Conservation (phyloP, 164 flowering plant genomes). For the Euptelea pleiosperma region DNA sequence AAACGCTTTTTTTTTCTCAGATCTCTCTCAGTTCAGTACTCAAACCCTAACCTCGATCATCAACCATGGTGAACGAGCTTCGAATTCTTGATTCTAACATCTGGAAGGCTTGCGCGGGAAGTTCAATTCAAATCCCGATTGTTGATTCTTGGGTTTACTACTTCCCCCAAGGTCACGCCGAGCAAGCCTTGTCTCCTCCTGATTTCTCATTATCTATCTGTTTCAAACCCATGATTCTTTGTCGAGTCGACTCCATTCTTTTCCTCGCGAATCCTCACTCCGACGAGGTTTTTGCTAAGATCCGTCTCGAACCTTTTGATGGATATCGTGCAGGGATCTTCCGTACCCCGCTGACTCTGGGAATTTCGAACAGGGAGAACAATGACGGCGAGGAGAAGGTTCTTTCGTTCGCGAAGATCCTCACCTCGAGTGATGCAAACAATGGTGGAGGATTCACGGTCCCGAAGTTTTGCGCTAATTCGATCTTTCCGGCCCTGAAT, state of each 20-base stretch:
- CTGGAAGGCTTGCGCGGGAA: conserved; percentile 75
- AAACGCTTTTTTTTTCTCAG: background rate
- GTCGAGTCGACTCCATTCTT: conserved; percentile 33
- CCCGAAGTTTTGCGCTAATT: conserved; percentile 75
- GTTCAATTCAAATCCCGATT: conserved; percentile 39
- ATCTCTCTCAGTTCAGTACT: background rate
- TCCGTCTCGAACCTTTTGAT: conserved; percentile 27
- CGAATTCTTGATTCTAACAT: conserved; percentile 42
- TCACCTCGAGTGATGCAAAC: conserved; percentile 79
- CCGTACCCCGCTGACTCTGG: background rate
- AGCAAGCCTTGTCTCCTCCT: conserved; percentile 32
- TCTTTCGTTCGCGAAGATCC: conserved; percentile 49
- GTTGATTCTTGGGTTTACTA: conserved; percentile 60
- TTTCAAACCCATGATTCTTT: conserved; percentile 27
- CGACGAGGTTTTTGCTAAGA: conserved; percentile 50
- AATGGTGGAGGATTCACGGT: conserved; percentile 94
- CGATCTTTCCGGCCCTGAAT: conserved; percentile 60
- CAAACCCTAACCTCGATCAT: conserved; percentile 25
- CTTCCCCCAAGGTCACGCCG: conserved; percentile 77
- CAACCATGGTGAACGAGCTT: conserved; percentile 4
- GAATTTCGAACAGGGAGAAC: background rate
- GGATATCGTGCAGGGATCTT: background rate
- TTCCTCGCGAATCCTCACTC: conserved; percentile 44
- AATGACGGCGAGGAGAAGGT: conserved; percentile 15
- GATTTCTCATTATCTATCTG: conserved; percentile 16